Evolutionary conservation across 2,329 filamentous ascomycete species (phyloP), one percentile per base, ranked within the genome.

Genomic region (Botrytis squamosa): DNA sequence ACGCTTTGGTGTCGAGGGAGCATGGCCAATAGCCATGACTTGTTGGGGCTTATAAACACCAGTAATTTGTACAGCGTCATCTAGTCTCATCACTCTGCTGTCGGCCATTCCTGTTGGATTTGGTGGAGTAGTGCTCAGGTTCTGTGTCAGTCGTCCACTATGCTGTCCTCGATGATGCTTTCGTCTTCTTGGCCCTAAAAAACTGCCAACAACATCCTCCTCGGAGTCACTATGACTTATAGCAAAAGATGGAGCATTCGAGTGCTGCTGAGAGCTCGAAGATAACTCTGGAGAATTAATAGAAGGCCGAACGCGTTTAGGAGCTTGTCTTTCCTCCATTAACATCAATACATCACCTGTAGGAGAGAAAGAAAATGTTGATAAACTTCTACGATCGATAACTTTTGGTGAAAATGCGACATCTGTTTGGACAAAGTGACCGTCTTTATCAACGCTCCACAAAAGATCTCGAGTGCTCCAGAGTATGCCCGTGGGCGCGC

Each of bases 391-490:
- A 29, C 88, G 86, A 78, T 92, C 89, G 66, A 92, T 86, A 25
- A 88, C 86, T 77, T 88, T 88, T 4, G 87, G 88, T 0, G 89
- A 88, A 81, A 88, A 91, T 0, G 88, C 87, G 33, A 91, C 84
- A 79, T 92, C 90, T 75, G 88, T 90, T 78, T 92, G 90, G 42
- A 85, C 87, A 74, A 92, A 91, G 4, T 86, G 80, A 0, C 88
- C 88, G 76, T 92, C 90, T 38, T 85, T 85, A 1, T 89, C 89
- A 10, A 86, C 90, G 1, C 89, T 90, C 90, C 90, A 92, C 0
- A 92, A 81, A 64, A 91, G 84, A 75, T 91, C 89, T 75, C 89
- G 87, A 75, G 90, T 86, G 73, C 88, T 88, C 90, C 90, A 92
- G 10, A 90, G 81, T 25, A 92, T 80, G 2, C 86, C 86, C 14